Evolutionary conservation across 2,329 filamentous ascomycete species (phyloP), one percentile per base, ranked within the genome.

Genomic region (Arthrobotrys musiformis): DNA sequence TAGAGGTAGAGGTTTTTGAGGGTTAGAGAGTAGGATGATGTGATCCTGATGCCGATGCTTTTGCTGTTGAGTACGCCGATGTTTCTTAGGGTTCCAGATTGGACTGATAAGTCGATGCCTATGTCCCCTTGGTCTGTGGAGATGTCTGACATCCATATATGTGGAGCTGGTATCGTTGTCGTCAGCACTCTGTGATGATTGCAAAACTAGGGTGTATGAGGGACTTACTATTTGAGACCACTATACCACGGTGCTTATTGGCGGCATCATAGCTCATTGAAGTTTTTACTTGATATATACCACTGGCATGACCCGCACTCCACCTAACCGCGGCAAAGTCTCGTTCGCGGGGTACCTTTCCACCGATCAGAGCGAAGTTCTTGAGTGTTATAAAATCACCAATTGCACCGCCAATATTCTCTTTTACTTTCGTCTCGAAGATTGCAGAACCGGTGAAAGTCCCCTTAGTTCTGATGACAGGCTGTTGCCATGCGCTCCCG

Each of bases 41-140:
- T 61, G 2, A 69, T 42, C n/a, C 56, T 69, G 40, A 69, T 69
- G 1, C 50, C 52, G 22, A 24, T 60, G n/a, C 22, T 26, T 35
- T 40, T 50, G 1, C 19, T 19, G 9, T 69, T 9, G 3, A 37
- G 40, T 13, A 69, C 17, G 4, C 26, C 28, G n/a, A 60, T 11
- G 9, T 56, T 40, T 42, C 66, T 48, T 5, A 69, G 44, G 17
- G 52, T 60, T 28, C 66, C 66, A n/a, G 52, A 26, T 30, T 61
- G 66, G 30, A n/a, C 52, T 30, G 66, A 61, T n/a, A 69, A 28
- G 9, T 69, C 66, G 54, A 61, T 17, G 11, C 66, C 66, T n/a
- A 69, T 61, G 6, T 42, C n/a, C 1, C 52, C 66, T 9, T 52
- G 40, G 37, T 37, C 13, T 2, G 56, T 42, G 22, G 52, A 50